Evolutionary conservation across 2,329 filamentous ascomycete genomes (phyloP), one percentile per base, ranked within the genome.

Genomic region (Claviceps fusiformis): DNA sequence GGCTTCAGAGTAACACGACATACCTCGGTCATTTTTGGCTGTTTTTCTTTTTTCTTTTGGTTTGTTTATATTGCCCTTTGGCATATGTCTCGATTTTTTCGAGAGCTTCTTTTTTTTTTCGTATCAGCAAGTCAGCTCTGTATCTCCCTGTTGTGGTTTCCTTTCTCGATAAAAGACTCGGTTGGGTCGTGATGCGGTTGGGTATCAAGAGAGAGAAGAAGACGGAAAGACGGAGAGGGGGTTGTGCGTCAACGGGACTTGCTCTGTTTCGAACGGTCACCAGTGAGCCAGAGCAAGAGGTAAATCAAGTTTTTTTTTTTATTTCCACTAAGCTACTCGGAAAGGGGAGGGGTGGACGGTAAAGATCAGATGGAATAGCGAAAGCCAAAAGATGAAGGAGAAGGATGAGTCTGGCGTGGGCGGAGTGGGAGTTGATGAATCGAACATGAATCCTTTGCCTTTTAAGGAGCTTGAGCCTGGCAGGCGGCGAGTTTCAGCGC

Each of bases 151-250:
- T 43, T 27, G 35, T 35, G n/a, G 35, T 48, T 47, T 33, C 33
- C 17, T 55, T 35, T 35, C 35, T 56, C 29, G 35, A 48, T 8
- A n/a, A 41, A 43, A 39, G 48, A 33, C 52, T 55, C n/a, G 57
- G 57, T 57, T 56, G 57, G 57, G 52, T 56, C 55, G 57, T 54
- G 50, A 53, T 31, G 46, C 46, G 50, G 59, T 60, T 59, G 59
- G 59, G 59, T 60, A 60, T 58, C 59, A 59, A 59, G 54, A 45
- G 33, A 24, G 24, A 24, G 24, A 24, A 24, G 24, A 50, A 44
- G 48, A 17, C 33, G 35, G 37, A 29, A 50, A 46, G 51, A 43
- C 35, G 50, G 10, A 47, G 35, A 15, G 9, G 27, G 27, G 19
- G 37, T 50, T 13, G 35, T 24, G 35, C 39, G 48, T 43, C 29